These are phyloP conservation scores for Solanum commersonii DNA, from an alignment of 257 asterid genomes.

Conservation along the genomic window DNA sequence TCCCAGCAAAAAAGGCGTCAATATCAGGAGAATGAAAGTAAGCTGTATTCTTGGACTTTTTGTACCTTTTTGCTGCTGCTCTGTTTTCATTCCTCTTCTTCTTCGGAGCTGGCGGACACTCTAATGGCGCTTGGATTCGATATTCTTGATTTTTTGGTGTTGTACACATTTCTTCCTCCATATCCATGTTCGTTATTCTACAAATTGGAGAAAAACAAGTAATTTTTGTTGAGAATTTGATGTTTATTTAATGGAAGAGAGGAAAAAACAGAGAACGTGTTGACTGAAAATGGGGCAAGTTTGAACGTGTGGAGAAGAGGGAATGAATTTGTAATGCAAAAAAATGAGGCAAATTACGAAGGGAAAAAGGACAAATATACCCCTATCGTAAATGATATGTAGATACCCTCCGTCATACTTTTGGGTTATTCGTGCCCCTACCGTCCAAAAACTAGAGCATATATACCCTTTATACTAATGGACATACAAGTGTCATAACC, in stretches of 20 bases:
- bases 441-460: no score
- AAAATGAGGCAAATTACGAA: no score
- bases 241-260: not conserved
- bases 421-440: accelerated
- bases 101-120: slow-evolving; percentile 67
- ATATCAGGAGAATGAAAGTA: slow-evolving; percentile 51
- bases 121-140: slow-evolving; percentile 33
- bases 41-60: not conserved
- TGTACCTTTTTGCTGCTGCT: not conserved
- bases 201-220: not conserved
- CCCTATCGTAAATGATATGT: accelerated
- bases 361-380: no score
- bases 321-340: not conserved
- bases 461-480: accelerated
- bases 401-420: accelerated
- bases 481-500: no score
- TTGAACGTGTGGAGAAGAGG: not conserved
- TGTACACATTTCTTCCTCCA: slow-evolving; percentile 38
- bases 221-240: not conserved
- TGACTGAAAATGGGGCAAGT: not conserved
- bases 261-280: not conserved
- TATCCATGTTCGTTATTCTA: not conserved
- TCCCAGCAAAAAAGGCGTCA: slow-evolving; percentile 25
- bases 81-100: slow-evolving; percentile 20
- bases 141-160: slow-evolving; percentile 51